Evolutionary conservation across 202 grass and related monocot genomes (phyloP).

Genomic region (Zizania palustris): DNA sequence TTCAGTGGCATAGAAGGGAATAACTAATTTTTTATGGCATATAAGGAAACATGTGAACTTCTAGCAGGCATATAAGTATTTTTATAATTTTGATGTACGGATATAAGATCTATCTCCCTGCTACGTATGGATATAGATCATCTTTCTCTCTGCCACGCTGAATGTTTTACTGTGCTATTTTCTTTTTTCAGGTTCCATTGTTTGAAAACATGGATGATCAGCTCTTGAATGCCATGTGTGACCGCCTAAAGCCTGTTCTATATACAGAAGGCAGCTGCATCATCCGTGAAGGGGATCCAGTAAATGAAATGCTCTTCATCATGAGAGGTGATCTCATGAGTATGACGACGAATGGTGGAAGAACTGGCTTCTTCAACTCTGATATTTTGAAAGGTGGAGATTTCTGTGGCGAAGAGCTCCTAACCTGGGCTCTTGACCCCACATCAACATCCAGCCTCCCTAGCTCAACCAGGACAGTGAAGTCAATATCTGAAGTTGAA

Average conservation of each 20-base stretch:
- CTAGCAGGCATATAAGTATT: too few relatives aligned
- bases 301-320: slow-evolving; percentile 87
- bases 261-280: slow-evolving; percentile 81
- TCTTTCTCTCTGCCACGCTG: too few relatives aligned
- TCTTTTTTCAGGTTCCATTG: slow-evolving; percentile 67
- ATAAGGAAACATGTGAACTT: too few relatives aligned
- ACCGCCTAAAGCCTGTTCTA: slow-evolving; percentile 51
- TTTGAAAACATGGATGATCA: slow-evolving; percentile 89
- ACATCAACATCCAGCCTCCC: slow-evolving; percentile 62
- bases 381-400: slow-evolving; percentile 48
- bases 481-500: slow-evolving; percentile 79
- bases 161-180: too few relatives aligned
- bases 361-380: slow-evolving; percentile 92
- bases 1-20: too few relatives aligned
- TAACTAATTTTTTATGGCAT: too few relatives aligned
- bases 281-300: slow-evolving; percentile 77
- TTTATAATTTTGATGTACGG: background rate
- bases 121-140: too few relatives aligned
- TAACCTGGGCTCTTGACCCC: slow-evolving; percentile 92
- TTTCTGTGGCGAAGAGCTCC: slow-evolving; percentile 40
- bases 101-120: background rate
- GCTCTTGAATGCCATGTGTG: slow-evolving; percentile 81
- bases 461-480: slow-evolving; percentile 85
- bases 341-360: slow-evolving; percentile 82
- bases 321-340: slow-evolving; percentile 83